These are phyloP conservation scores for Chamaenerion angustifolium DNA, from an alignment of 345 rosid genomes.

Conservation along the genomic window DNA sequence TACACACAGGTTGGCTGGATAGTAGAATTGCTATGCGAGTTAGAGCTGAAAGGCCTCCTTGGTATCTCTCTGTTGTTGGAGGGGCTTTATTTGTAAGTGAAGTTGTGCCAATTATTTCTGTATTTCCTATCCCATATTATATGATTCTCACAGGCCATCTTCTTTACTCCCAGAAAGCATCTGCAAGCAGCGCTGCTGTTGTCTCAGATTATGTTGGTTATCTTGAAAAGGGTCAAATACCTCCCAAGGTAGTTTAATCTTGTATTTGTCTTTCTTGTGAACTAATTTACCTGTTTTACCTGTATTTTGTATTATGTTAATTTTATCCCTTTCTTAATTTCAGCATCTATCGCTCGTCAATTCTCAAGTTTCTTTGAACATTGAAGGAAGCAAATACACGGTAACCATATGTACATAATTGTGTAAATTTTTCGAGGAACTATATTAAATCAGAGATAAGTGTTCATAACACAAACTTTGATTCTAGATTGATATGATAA, in stretches of 20 bases:
- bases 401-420: slow-evolving; percentile 21
- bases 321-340: slow-evolving; percentile 11
- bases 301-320: slow-evolving; percentile 6
- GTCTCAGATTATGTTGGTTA: slow-evolving; percentile 97
- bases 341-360: slow-evolving; percentile 97
- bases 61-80: slow-evolving; percentile 99
- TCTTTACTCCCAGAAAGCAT: slow-evolving; percentile 66
- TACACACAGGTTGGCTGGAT: slow-evolving; percentile 99
- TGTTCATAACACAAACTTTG: too few relatives aligned
- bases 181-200: slow-evolving; percentile 84
- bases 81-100: slow-evolving; percentile 87
- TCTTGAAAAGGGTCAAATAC: slow-evolving; percentile 98
- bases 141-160: slow-evolving; percentile 2
- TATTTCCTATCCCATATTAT: neutral
- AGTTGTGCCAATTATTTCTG: slow-evolving; percentile 4
- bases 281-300: neutral
- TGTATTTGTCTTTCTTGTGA: neutral
- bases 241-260: slow-evolving; percentile 66
- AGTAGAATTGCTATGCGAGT: slow-evolving; percentile 99
- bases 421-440: neutral
- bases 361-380: slow-evolving; percentile 92
- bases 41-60: slow-evolving; percentile 97
- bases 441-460: too few relatives aligned
- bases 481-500: slow-evolving; percentile 72
- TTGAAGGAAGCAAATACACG: slow-evolving; percentile 98